Conservation (phyloP, 345 rosid species). For the Nephelium lappaceum region DNA sequence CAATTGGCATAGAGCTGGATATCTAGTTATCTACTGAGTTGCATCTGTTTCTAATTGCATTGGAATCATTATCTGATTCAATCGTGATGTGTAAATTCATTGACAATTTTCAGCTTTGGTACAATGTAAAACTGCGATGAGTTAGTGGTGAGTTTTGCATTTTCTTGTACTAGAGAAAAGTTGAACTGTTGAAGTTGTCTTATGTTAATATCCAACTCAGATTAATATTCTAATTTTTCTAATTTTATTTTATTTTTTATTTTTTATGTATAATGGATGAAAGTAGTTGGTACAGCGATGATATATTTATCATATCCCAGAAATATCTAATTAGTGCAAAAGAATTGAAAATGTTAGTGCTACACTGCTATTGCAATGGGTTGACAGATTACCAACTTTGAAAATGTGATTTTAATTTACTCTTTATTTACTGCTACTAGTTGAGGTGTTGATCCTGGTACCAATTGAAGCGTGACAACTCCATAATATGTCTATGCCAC, state of each 20-base stretch:
- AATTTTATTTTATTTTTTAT: too few species aligned
- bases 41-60: too few species aligned
- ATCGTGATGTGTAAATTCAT: not conserved
- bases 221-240: too few species aligned
- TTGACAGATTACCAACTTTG: not conserved
- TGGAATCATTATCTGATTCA: not conserved
- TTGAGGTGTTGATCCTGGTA: not conserved
- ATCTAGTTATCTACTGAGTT: too few species aligned
- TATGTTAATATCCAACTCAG: too few species aligned
- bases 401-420: not conserved
- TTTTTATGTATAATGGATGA: too few species aligned
- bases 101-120: too few species aligned
- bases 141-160: not conserved
- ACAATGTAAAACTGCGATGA: not conserved
- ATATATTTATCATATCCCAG: not conserved
- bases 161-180: too few species aligned
- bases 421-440: not conserved
- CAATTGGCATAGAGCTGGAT: not conserved
- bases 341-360: not conserved
- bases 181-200: too few species aligned
- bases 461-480: conserved; percentile 6
- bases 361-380: too few species aligned
- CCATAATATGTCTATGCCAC: not conserved
- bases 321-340: not conserved
- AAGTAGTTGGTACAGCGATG: too few species aligned